Evolutionary conservation across 2,329 filamentous ascomycete species (phyloP), one percentile per base, ranked within the genome.

Genomic region (Blastomyces emzantsi): DNA sequence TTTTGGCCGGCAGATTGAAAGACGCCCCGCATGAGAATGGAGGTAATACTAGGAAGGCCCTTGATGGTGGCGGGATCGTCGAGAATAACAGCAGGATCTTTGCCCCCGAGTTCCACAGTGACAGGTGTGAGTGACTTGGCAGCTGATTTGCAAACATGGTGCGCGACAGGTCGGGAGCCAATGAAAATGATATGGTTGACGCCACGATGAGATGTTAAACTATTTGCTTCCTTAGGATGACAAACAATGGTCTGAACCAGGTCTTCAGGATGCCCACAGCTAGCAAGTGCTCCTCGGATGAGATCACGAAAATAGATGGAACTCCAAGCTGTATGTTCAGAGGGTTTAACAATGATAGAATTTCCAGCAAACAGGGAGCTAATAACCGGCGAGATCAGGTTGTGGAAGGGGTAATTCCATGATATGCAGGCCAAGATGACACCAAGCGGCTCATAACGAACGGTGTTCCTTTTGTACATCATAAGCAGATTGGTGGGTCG

Each of bases 351-450:
- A 52, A 99, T 82, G 68, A 97, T 88, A 61, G 86, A 90, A 73
- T 97, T 97, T 57, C 94, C 94, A 17, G 92, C 83, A 74, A 97
- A 97, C 60, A 97, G 83, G 19, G 90, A 87, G 68, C 90, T 92
- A 73, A 97, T 95, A 68, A 97, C 84, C 17, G 93, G 94, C 0
- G 90, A 91, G 57, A 97, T 85, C 67, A 97, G 82, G 77, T 99
- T 99, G 79, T 99, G 94, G 76, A 97, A 96, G 55, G 90, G 87
- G 74, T 92, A 97, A 79, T 99, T 99, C 94, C 94, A 99, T 73
- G 90, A 94, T 54, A 99, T 91, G 61, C 93, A 88, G 22, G 94
- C 93, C 13, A 91, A 88, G 6, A 99, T 90, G 45, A 99, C 91
- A 19, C 94, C 94, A 25, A 97, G 80, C 17, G 94, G 93, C 76